These are phyloP conservation scores for Erigeron canadensis DNA, from an alignment of 129 eudicot genomes.

Conservation along the genomic window DNA sequence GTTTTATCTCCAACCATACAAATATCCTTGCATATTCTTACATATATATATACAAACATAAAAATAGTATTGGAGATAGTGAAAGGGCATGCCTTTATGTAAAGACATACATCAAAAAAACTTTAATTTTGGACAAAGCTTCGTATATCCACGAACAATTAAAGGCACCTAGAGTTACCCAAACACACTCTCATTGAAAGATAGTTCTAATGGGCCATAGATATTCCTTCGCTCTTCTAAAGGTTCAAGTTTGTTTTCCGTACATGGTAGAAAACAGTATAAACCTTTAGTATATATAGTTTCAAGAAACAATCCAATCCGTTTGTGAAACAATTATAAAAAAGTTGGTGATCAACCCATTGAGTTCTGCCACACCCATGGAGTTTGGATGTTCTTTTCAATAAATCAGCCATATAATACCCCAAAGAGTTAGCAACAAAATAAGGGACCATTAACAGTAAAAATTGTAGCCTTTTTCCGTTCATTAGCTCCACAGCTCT, in stretches of 20 bases:
- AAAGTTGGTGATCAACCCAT: not conserved
- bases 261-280: not conserved
- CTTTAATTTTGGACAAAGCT: too few relatives aligned
- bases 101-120: too few relatives aligned
- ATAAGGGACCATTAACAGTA: constrained; percentile 7
- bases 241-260: not conserved
- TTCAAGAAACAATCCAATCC: not conserved
- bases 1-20: too few relatives aligned
- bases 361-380: not conserved
- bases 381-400: not conserved
- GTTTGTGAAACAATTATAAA: not conserved
- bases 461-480: constrained; percentile 17
- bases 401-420: not conserved
- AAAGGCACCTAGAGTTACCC: too few relatives aligned
- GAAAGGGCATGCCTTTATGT: too few relatives aligned
- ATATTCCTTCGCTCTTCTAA: not conserved
- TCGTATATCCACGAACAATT: too few relatives aligned
- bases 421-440: not conserved
- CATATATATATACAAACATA: too few relatives aligned
- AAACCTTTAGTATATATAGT: not conserved
- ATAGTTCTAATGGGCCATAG: too few relatives aligned
- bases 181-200: too few relatives aligned
- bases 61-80: too few relatives aligned
- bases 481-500: constrained; percentile 26
- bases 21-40: too few relatives aligned